phyloP scores from a whole-genome alignment of 2,329 filamentous ascomycete genomes.

The Penicillium sp. region DNA sequence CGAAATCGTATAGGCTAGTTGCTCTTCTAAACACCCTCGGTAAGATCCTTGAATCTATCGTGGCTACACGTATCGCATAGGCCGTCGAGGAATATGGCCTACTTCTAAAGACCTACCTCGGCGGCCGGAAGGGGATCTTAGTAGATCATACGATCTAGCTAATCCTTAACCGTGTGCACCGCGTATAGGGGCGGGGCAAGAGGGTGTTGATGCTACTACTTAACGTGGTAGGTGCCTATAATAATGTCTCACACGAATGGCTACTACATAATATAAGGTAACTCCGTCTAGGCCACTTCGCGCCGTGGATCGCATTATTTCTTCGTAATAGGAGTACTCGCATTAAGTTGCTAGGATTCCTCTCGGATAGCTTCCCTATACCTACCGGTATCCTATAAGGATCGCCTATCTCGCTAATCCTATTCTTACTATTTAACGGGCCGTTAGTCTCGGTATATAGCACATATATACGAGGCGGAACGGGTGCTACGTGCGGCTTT shows the following conservation, averaged over 20 bases:
- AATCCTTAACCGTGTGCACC: slow-evolving; percentile 1
- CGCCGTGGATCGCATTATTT: neutral
- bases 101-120: neutral
- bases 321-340: neutral
- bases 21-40: neutral
- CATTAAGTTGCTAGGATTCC: slow-evolving; percentile 9
- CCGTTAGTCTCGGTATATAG: too few relatives aligned
- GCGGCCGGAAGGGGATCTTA: neutral
- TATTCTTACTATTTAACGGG: slow-evolving; percentile 18
- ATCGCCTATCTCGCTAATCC: slow-evolving; percentile 15
- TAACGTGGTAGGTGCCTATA: neutral
- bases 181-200: neutral
- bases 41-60: neutral
- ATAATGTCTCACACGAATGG: too few relatives aligned
- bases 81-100: slow-evolving; percentile 4
- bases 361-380: slow-evolving; percentile 1
- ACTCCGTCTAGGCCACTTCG: neutral
- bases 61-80: neutral
- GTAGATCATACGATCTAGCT: slow-evolving; percentile 6
- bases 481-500: too few relatives aligned
- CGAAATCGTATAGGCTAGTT: slow-evolving; percentile 4
- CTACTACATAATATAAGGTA: slow-evolving; percentile 3
- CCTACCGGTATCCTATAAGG: too few relatives aligned
- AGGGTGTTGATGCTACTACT: slow-evolving; percentile 11
- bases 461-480: too few relatives aligned